Evolutionary conservation across 2,329 filamentous ascomycete species (phyloP).

Genomic region (Paraconiothyrium sp.): DNA sequence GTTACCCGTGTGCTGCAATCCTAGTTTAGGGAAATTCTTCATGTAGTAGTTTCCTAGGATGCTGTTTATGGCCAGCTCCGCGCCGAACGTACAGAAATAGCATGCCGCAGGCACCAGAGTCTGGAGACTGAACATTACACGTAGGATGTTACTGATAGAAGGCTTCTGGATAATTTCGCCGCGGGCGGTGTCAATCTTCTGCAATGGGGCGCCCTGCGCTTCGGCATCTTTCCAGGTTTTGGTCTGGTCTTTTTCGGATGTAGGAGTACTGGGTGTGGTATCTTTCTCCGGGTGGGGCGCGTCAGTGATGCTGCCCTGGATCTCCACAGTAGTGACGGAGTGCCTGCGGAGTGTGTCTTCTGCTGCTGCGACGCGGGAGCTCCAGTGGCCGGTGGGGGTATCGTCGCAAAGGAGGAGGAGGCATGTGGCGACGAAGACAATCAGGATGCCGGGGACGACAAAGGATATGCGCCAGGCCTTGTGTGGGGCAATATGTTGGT

Average conservation of each 20-base stretch:
- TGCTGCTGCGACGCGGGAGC: constrained; percentile 69
- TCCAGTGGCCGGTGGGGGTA: constrained; percentile 82
- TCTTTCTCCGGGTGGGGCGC: constrained; percentile 51
- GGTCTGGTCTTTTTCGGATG: constrained; percentile 28
- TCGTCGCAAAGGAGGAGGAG: constrained; percentile 80
- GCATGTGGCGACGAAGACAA: constrained; percentile 68
- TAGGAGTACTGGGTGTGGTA: constrained; percentile 14
- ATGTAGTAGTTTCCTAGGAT: constrained; percentile 67
- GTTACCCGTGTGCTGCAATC: constrained; percentile 62
- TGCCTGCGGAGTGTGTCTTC: constrained; percentile 61
- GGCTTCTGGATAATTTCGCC: constrained; percentile 71
- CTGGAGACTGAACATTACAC: constrained; percentile 68
- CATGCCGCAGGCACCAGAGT: constrained; percentile 62
- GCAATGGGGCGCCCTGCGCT: constrained; percentile 23
- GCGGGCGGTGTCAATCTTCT: constrained; percentile 61
- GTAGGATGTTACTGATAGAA: constrained; percentile 65
- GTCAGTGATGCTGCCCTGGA: constrained; percentile 59
- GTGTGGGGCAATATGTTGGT: constrained; percentile 67
- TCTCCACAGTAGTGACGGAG: constrained; percentile 32
- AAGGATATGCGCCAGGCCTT: constrained; percentile 85
- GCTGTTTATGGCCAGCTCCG: constrained; percentile 67
- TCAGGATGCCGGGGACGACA: constrained; percentile 80
- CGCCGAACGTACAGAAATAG: constrained; percentile 69
- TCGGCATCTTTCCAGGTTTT: constrained; percentile 31
- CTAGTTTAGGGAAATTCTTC: constrained; percentile 62